Conservation (phyloP, 2,329 filamentous ascomycete genomes). For the Ascochyta koolunga region DNA sequence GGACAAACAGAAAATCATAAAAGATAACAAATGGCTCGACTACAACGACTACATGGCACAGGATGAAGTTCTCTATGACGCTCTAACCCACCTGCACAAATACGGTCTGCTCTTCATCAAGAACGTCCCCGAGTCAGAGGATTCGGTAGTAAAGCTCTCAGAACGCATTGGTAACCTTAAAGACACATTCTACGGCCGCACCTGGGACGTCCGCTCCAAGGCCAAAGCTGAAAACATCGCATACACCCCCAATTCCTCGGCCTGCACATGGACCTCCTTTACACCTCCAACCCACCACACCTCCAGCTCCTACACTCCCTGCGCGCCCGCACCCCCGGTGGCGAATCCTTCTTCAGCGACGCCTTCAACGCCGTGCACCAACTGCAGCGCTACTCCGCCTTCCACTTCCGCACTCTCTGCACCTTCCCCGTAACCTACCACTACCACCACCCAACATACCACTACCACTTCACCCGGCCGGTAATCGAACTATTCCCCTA, state of each 20-base stretch:
- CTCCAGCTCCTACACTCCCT: conserved; percentile 91
- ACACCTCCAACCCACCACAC: conserved; percentile 78
- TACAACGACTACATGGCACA: conserved; percentile 74
- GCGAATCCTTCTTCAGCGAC: conserved; percentile 87
- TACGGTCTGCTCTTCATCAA: conserved; percentile 80
- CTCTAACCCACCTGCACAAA: conserved; percentile 66
- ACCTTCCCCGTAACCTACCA: conserved; percentile 63
- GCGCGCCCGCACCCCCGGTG: conserved; percentile 77
- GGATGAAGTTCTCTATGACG: conserved; percentile 63
- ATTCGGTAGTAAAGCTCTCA: conserved; percentile 71
- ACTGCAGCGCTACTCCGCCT: conserved; percentile 33
- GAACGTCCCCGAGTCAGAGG: conserved; percentile 71
- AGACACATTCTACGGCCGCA: conserved; percentile 88
- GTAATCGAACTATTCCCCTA: conserved; percentile 58
- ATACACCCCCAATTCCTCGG: conserved; percentile 81
- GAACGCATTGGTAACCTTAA: conserved; percentile 77
- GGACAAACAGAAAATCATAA: conserved; percentile 54
- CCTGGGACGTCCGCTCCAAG: conserved; percentile 87
- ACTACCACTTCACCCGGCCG: conserved; percentile 65
- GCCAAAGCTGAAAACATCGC: conserved; percentile 88
- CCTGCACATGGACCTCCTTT: conserved; percentile 92
- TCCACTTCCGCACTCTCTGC: conserved; percentile 52
- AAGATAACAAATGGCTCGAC: conserved; percentile 63
- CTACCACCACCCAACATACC: conserved; percentile 67
- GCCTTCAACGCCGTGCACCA: conserved; percentile 65